Evolutionary conservation across 1,284 basidiomycete genomes (phyloP), one percentile per base, ranked within the genome.

Genomic region (Ustilago curta): DNA sequence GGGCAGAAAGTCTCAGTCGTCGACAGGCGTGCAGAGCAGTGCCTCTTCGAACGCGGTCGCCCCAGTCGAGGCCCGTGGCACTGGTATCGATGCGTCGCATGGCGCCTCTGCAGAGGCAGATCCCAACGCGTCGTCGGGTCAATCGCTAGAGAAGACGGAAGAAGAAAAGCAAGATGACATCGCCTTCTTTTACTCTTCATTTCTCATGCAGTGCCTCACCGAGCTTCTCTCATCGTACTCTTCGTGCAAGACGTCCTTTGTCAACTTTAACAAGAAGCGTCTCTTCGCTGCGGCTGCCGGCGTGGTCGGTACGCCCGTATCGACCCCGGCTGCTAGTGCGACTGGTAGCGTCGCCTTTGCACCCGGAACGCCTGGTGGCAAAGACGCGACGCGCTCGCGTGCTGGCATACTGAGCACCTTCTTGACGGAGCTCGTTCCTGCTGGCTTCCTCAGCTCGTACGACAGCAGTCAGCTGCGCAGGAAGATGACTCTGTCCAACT

Each of bases 151-250:
- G 47, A 67, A 58, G 55, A 64, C 54, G 14, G 63, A 59, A 23
- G 71, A 65, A 23, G 56, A 65, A 42, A 67, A 66, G 48, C 62
- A 65, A 42, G 60, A 71, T 18, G 81, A 83, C 47, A 67, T 62
- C 12, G 21, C 59, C n/a, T 88, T 87, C 79, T 87, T 91, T 68
- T 96, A 95, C 83, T 88, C 90, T 14, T 92, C 91, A 79, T 94
- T 97, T 87, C 86, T 97, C 67, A 92, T 98, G 90, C 93, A 96
- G 81, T 91, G 91, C 72, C 87, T 98, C 51, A 93, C 94, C 1
- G 96, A 99, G 86, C 88, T 98, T 2, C 86, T 97, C 1, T 95
- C 96, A 64, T 97, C 95, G 18, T 99, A 99, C 84, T 91, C 93
- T 75, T 86, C 90, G 1, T 96, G 94, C 89, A 99, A 98, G 86